Base-by-base conservation (phyloP, 805 yeast species). In the Saccharomycopsis javanensis region DNA sequence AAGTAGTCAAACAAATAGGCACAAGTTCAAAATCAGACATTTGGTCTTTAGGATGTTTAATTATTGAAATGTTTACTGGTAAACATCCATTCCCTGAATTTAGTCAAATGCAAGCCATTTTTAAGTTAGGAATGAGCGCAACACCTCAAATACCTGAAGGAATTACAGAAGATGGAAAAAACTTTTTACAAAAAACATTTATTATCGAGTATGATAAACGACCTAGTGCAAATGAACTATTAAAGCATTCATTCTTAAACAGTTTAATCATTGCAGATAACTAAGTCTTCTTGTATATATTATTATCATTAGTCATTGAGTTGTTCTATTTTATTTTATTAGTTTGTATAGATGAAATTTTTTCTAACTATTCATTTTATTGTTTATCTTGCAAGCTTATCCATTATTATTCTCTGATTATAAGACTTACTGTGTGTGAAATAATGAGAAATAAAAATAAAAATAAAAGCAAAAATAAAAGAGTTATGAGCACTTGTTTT, bases 51-150 rank as follows among this genome's bases (percentile, higher is more conserved):
- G 99, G 98, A 0, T 94, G 98, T 69, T 77, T 94, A 27, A 80
- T 92, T 13, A 84, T 94, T 34, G 99, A 94, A 69, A 90, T 94
- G 96, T 84, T 88, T 65, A 90, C 99, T 0, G 98, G 97, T 1
- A 82, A 83, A 57, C 99, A 94, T 69, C 99, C 99, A 28, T 94
- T 86, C 73, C 98, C 99, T 1, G 86, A 87, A 59, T 87, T 90
- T 63, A 84, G 90, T 54, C 98, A 90, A 68, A 89, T 91, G 96
- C 99, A 94, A 70, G 98, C 98, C 8, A 85, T 94, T 38, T 94
- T 91, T 78, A 85, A 86, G 68, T 86, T 94, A 56, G 99, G 99
- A 1, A 87, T 94, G 0, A 83, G 85, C 63, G 79, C 85, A 0
- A 69, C 76, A n/a, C 99, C 99, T 0, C 83, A 79, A 50, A 76